phyloP scores from a whole-genome alignment of 2,329 filamentous ascomycete species.

The Aspergillus ochraceoroseus region DNA sequence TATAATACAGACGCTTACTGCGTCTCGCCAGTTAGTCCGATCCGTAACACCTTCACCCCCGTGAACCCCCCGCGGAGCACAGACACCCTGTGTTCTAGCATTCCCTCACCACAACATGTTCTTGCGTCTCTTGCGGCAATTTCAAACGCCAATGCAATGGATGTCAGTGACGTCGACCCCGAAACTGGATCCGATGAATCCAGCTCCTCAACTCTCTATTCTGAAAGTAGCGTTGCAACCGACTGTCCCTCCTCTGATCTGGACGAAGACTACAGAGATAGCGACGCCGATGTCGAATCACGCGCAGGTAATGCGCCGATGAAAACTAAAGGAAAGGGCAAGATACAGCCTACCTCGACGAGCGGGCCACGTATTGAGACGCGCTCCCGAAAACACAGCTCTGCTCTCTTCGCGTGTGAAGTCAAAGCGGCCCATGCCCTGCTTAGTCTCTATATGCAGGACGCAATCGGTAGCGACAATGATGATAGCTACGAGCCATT shows the following conservation, averaged over 20 bases:
- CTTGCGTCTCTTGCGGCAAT: slow-evolving; percentile 20
- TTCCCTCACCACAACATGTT: slow-evolving; percentile 24
- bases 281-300: slow-evolving; percentile 10
- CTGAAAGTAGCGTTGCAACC: slow-evolving; percentile 5
- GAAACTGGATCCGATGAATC: slow-evolving; percentile 17
- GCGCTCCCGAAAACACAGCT: slow-evolving; percentile 1
- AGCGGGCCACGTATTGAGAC: no score
- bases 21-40: slow-evolving; percentile 40
- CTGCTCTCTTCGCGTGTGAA: slow-evolving; percentile 29
- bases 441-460: slow-evolving; percentile 34
- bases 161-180: slow-evolving; percentile 14
- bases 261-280: slow-evolving; percentile 20
- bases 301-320: slow-evolving; percentile 14
- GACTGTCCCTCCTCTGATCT: slow-evolving; percentile 13
- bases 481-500: not conserved
- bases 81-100: slow-evolving; percentile 8
- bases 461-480: slow-evolving; percentile 21
- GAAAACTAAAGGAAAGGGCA: no score
- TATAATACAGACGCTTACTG: slow-evolving; percentile 33
- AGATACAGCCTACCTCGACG: no score
- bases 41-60: slow-evolving; percentile 40
- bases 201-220: slow-evolving; percentile 8
- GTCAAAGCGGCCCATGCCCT: slow-evolving; percentile 39
- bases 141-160: slow-evolving; percentile 3
- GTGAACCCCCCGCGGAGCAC: slow-evolving; percentile 40